These are phyloP conservation scores for Silene vulgaris DNA, from an alignment of 179 eudicot species.

Conservation along the genomic window DNA sequence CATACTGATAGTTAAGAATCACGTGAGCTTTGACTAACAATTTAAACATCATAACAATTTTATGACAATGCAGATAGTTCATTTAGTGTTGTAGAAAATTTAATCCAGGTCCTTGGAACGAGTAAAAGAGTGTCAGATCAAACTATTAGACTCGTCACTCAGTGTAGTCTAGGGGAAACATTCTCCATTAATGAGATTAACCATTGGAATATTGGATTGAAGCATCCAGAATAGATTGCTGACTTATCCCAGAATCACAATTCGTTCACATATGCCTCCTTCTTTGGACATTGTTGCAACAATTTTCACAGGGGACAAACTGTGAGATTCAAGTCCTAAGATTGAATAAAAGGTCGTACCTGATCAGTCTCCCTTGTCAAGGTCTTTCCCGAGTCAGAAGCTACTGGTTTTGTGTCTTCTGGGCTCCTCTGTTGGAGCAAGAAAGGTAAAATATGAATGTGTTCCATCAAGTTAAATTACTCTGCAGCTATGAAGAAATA, in stretches of 20 bases:
- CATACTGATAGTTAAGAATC: neutral
- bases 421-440: constrained; percentile 30
- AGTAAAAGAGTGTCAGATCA: neutral
- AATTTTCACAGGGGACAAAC: neutral
- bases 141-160: neutral
- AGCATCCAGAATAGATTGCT: neutral
- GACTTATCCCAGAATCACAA: neutral
- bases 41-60: constrained; percentile 5
- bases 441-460: constrained; percentile 11
- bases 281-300: neutral
- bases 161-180: neutral
- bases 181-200: neutral
- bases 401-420: constrained; percentile 28
- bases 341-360: constrained; percentile 24
- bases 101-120: neutral
- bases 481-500: neutral
- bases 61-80: constrained; percentile 5
- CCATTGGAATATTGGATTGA: neutral
- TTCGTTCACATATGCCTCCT: neutral
- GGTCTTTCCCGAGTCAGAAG: constrained; percentile 29
- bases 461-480: neutral
- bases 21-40: neutral
- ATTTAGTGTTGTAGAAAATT: neutral
- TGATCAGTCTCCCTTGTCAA: constrained; percentile 31
- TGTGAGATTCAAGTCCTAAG: constrained; percentile 1